These are phyloP conservation scores for Microdochium paspali DNA, from an alignment of 2,329 filamentous ascomycete species.

Conservation along the genomic window DNA sequence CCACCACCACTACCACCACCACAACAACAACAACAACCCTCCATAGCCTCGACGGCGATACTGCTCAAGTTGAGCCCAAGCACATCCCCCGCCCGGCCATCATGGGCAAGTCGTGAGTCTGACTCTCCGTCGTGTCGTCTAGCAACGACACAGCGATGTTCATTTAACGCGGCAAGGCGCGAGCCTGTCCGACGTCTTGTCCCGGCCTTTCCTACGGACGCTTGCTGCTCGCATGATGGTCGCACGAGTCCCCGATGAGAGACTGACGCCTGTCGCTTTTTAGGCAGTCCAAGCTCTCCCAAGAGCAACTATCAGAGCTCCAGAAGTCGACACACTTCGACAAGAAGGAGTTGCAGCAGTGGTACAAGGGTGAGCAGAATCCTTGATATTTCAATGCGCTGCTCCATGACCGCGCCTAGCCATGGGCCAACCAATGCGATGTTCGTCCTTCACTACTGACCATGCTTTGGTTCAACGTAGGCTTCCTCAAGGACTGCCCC, in stretches of 20 bases:
- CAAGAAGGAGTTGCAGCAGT: constrained; percentile 99
- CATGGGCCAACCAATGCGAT: neutral
- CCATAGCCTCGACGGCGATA: neutral
- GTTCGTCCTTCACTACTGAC: no score
- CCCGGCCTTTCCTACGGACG: no score
- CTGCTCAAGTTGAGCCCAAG: neutral
- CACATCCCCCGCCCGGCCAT: neutral
- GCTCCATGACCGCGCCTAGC: neutral
- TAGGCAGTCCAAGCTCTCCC: constrained; percentile 97
- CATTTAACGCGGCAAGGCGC: no score
- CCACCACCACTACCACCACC: neutral
- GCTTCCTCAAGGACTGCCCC: constrained; percentile 96
- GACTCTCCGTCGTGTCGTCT: neutral
- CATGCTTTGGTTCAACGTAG: constrained; percentile 36
- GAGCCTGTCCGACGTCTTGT: no score
- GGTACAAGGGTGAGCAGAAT: constrained; percentile 80
- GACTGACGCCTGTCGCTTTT: neutral
- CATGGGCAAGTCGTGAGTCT: constrained; percentile 1
- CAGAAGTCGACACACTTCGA: constrained; percentile 98
- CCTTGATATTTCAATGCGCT: constrained; percentile 2
- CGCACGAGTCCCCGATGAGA: neutral
- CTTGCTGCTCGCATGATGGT: no score
- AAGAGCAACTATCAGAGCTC: constrained; percentile 89
- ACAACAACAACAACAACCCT: neutral
- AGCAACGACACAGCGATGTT: no score